Evolutionary conservation across 192 early-diverging fungal species (phyloP).

Genomic region (Obelidium mucronatum): DNA sequence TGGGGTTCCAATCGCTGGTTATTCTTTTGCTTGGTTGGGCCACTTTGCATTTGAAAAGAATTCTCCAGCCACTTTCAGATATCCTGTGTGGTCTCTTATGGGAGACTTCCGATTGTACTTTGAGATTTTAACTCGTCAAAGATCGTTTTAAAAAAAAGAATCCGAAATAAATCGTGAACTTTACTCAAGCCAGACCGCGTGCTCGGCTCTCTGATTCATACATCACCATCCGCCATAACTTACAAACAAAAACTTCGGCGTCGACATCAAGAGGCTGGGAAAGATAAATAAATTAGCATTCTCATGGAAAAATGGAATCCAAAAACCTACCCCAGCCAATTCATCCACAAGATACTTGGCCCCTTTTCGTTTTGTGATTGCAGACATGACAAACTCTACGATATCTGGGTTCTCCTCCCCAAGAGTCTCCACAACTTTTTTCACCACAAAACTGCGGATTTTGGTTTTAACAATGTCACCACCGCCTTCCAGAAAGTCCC

Average conservation of each 20-base stretch:
- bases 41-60: constrained; percentile 51
- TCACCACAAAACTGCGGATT: constrained; percentile 75
- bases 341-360: constrained; percentile 77
- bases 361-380: constrained; percentile 69
- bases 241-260: constrained; percentile 84
- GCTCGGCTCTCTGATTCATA: constrained; percentile 81
- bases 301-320: constrained; percentile 26
- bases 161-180: too few species aligned
- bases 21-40: constrained; percentile 70
- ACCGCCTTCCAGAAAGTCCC: constrained; percentile 79
- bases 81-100: constrained; percentile 68
- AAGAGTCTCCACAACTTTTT: constrained; percentile 82
- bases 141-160: constrained; percentile 9
- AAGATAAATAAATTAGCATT: not conserved
- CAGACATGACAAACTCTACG: constrained; percentile 78
- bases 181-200: constrained; percentile 57
- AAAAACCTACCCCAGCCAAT: constrained; percentile 76
- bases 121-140: constrained; percentile 24
- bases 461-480: constrained; percentile 66
- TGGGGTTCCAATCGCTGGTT: constrained; percentile 32
- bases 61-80: constrained; percentile 76
- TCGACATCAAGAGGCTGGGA: constrained; percentile 88
- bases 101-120: constrained; percentile 60
- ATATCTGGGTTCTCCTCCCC: constrained; percentile 83
- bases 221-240: constrained; percentile 88